Conservation (phyloP, 306 rosid species). For the Nissolia schottii region DNA sequence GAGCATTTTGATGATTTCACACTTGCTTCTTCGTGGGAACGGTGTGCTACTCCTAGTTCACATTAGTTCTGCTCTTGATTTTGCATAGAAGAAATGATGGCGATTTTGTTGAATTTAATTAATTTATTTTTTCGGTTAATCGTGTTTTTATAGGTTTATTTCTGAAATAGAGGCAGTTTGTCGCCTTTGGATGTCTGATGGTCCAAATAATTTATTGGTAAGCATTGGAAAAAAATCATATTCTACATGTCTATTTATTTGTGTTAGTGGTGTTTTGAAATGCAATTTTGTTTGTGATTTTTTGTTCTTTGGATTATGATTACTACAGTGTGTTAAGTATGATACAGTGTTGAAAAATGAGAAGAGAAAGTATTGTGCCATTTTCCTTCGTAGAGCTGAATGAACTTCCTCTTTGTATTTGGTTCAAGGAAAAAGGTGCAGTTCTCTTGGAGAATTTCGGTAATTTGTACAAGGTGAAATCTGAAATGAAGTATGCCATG, state of each 20-base stretch:
- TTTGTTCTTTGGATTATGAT: neutral
- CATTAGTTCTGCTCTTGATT: constrained; percentile 8
- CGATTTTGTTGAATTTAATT: neutral
- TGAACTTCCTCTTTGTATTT: neutral
- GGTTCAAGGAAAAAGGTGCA: constrained; percentile 68
- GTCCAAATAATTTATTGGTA: constrained; percentile 79
- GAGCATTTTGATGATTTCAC: constrained; percentile 99
- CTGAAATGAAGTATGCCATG: constrained; percentile 69
- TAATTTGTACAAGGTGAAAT: constrained; percentile 71
- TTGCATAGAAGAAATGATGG: neutral
- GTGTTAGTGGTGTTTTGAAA: neutral
- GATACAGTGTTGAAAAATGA: neutral
- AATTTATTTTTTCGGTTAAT: neutral
- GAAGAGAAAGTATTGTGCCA: neutral
- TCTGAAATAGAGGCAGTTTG: constrained; percentile 91
- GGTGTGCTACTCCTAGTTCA: constrained; percentile 36
- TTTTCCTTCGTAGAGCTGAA: constrained; percentile 9
- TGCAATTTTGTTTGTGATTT: neutral
- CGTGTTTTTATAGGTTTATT: constrained; percentile 58
- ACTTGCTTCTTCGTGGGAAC: constrained; percentile 95
- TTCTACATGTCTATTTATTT: neutral
- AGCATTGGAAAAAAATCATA: constrained; percentile 24
- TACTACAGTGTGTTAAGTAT: neutral
- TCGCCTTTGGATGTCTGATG: constrained; percentile 86
- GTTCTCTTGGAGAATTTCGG: constrained; percentile 49